Evolutionary conservation across 306 rosid species (phyloP).

Genomic region (Luffa aegyptiaca): DNA sequence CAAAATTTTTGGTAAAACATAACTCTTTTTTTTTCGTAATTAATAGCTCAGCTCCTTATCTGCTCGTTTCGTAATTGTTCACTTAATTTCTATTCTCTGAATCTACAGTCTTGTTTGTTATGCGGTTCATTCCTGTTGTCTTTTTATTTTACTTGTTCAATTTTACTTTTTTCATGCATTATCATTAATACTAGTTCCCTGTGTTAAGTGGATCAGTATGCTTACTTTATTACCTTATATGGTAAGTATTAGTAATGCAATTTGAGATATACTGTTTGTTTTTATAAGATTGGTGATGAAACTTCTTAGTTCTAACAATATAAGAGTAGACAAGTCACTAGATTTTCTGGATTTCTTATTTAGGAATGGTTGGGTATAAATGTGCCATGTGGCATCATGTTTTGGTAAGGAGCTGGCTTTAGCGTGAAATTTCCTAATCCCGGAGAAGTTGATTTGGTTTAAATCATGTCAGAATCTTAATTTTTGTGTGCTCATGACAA

Average conservation of each 20-base stretch:
- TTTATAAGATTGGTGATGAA: neutral
- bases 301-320: neutral
- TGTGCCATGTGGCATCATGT: neutral
- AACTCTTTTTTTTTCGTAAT: neutral
- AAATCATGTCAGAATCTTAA: neutral
- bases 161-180: neutral
- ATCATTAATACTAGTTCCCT: neutral
- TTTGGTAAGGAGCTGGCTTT: neutral
- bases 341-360: neutral
- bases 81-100: neutral
- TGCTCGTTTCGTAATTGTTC: neutral
- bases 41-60: neutral
- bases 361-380: neutral
- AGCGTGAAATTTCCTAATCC: neutral
- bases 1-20: slow-evolving; percentile 69
- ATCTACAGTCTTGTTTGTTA: neutral
- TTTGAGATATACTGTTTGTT: neutral
- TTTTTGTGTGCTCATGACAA: neutral
- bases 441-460: neutral
- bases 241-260: neutral
- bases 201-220: neutral
- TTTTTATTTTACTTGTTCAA: neutral
- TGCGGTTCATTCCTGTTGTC: neutral
- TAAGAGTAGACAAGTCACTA: neutral
- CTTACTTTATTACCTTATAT: neutral